phyloP scores from a whole-genome alignment of 805 yeast genomes.

The Candida xiaguanensis region DNA sequence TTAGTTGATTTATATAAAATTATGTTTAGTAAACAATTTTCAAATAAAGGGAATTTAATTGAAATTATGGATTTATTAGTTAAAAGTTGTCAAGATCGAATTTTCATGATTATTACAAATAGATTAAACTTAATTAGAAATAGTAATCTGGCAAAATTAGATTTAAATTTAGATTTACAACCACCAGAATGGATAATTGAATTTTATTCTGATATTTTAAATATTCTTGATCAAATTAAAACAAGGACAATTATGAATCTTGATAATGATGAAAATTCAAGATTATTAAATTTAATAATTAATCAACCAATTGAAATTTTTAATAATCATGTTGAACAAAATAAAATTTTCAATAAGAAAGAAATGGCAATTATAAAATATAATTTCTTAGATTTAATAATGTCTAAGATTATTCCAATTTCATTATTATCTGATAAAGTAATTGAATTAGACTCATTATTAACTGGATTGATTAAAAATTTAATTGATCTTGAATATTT shows the following conservation, averaged over 20 bases:
- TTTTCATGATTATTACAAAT: constrained; percentile 22
- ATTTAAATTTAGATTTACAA: constrained; percentile 52
- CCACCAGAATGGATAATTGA: constrained; percentile 83
- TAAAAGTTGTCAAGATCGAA: constrained; percentile 22
- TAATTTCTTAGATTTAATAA: constrained; percentile 59
- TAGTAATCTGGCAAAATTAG: constrained; percentile 38
- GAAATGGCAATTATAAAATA: constrained; percentile 45
- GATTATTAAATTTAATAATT: constrained; percentile 40
- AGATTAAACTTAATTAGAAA: constrained; percentile 28
- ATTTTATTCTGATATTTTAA: constrained; percentile 58
- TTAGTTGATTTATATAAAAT: constrained; percentile 64
- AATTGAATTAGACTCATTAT: constrained; percentile 27
- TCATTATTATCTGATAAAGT: constrained; percentile 36
- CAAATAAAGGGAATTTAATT: constrained; percentile 17
- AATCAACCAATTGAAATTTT: constrained; percentile 45
- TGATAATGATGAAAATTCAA: constrained; percentile 26
- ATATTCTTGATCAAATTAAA: constrained; percentile 45
- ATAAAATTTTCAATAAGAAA: constrained; percentile 23
- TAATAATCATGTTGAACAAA: constrained; percentile 26
- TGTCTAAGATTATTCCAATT: constrained; percentile 50
- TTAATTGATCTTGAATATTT: constrained; percentile 46
- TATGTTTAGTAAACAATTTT: constrained; percentile 56
- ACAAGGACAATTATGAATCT: constrained; percentile 42
- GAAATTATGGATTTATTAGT: constrained; percentile 22
- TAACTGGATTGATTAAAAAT: constrained; percentile 33